Conservation (phyloP, 2,329 filamentous ascomycete genomes). For the Mycosphaerella sp. region DNA sequence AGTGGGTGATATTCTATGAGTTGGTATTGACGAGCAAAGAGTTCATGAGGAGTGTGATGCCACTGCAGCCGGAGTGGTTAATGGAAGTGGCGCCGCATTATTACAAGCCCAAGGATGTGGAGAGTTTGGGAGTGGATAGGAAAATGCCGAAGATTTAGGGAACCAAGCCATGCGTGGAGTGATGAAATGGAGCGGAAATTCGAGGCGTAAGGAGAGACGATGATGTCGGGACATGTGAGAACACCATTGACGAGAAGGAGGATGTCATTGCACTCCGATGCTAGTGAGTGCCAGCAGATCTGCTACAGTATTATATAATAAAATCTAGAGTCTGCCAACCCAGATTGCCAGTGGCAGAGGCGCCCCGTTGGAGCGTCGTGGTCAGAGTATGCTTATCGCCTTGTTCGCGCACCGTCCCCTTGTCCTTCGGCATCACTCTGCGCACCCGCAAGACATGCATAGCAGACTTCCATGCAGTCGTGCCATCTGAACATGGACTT, state of each 20-base stretch:
- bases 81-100: conserved; percentile 89
- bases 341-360: no score
- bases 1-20: conserved; percentile 84
- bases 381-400: no score
- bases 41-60: conserved; percentile 85
- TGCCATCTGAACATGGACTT: background rate
- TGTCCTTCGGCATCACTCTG: no score
- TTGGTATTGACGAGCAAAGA: conserved; percentile 78
- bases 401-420: no score
- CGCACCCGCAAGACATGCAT: background rate
- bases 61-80: conserved; percentile 77
- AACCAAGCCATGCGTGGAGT: background rate
- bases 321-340: no score
- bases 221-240: no score
- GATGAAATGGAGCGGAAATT: background rate
- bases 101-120: conserved; percentile 85
- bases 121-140: conserved; percentile 67
- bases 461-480: background rate
- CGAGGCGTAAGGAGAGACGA: no score
- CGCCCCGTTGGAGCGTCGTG: no score
- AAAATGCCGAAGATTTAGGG: conserved; percentile 57
- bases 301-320: no score
- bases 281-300: no score
- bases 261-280: no score
- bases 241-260: no score